Percentiles rank a stretch among this genome's conserved stretches.
These are phyloP conservation scores for Clarireedia paspali DNA, from an alignment of 2,329 filamentous ascomycete species.

Conservation along the genomic window DNA sequence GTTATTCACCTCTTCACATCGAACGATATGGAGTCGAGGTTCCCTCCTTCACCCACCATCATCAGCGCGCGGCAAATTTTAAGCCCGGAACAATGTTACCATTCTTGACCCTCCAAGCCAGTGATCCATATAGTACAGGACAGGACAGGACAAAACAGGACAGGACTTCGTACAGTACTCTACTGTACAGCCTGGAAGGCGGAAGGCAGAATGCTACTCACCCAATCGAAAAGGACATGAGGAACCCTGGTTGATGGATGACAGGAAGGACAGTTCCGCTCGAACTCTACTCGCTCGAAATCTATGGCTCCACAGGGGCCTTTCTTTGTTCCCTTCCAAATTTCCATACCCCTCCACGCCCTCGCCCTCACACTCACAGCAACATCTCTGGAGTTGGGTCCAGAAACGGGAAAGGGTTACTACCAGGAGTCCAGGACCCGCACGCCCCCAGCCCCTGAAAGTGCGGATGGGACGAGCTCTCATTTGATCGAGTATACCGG, in stretches of 20 bases:
- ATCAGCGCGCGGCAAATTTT: no score
- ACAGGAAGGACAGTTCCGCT: background rate
- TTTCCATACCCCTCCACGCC: background rate
- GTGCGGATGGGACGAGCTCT: background rate
- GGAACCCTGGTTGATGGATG: background rate
- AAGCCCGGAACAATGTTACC: no score
- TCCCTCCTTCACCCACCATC: no score
- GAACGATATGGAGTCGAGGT: no score
- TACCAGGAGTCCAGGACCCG: background rate
- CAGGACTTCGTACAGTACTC: no score
- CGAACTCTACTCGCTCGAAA: background rate
- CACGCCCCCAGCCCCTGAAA: background rate
- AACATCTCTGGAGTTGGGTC: background rate
- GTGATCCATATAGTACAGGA: no score
- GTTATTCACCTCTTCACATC: no score
- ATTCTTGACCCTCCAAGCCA: no score
- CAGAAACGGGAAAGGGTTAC: background rate
- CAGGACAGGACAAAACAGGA: no score
- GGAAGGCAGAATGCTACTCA: background rate
- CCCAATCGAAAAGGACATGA: background rate
- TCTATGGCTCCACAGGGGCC: background rate
- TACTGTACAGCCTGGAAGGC: background rate
- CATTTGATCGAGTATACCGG: background rate
- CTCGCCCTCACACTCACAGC: background rate
- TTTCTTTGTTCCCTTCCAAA: background rate